Evolutionary conservation across 208 protist species (phyloP), one percentile per base, ranked within the genome.

Genomic region (Tritrichomonas musculus): DNA sequence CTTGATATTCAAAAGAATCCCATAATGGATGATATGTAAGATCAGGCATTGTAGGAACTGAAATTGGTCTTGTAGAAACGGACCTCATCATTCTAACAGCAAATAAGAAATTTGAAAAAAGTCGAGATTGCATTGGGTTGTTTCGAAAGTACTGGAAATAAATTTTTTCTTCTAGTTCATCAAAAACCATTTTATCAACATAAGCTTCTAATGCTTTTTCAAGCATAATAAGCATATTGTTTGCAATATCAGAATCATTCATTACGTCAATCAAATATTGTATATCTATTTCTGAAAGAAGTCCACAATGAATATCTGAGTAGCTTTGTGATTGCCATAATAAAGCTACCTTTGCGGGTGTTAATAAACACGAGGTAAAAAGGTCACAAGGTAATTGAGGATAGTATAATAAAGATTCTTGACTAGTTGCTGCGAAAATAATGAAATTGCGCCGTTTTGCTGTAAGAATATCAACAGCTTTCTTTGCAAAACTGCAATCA

Each of bases 201-300:
- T 84, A 84, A 25, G 73, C 36, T 53, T 53, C 73, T 8, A 84
- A 25, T 2, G 73, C 73, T 3, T 84, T 49, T 53, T 84, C 73
- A n/a, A 84, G 73, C 13, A 84, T 11, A 27, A 25, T 25, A 5
- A 84, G 25, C n/a, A 84, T 84, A 47, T 84, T n/a, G n/a, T 33
- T 47, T 39, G 73, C 33, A 1, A 49, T n/a, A n/a, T 33, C n/a
- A n/a, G 73, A 84, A 44, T 84, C 73, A 44, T 84, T 84, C 0
- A 84, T n/a, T 22, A 84, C n/a, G n/a, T 84, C 73, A 53, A 84
- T 84, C 20, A 84, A 33, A n/a, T 13, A 30, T 44, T 84, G 73
- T 33, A 84, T 53, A 84, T 84, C 73, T n/a, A 84, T 84, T 84
- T 84, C 73, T 22, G 73, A 84, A n/a, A 84, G 36, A 25, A 84